phyloP scores from a whole-genome alignment of 371 early-diverging fungal genomes.

The Actinomucor elegans region DNA sequence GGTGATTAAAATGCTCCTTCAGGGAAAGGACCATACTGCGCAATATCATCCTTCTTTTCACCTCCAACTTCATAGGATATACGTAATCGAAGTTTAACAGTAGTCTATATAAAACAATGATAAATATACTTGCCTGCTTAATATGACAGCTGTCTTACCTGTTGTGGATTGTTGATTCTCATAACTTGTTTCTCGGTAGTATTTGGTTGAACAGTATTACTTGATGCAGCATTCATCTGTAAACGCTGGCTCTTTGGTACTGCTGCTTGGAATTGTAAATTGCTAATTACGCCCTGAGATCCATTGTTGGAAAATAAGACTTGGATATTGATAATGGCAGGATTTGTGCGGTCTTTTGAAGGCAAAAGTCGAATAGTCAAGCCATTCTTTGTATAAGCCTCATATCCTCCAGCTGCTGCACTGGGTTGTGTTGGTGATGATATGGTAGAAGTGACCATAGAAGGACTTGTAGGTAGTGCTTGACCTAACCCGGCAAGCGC shows the following conservation, averaged over 20 bases:
- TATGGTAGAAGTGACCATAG: background rate
- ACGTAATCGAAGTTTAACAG: conserved; percentile 76
- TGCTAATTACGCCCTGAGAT: conserved; percentile 48
- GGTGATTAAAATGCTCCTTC: conserved; percentile 51
- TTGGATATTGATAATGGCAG: conserved; percentile 63
- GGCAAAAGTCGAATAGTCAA: conserved; percentile 71
- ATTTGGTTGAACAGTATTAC: conserved; percentile 59
- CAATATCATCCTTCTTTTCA: conserved; percentile 71
- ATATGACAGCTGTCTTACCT: conserved; percentile 41
- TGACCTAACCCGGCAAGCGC: conserved; percentile 32
- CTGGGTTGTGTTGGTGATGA: background rate
- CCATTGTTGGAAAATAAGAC: conserved; percentile 72
- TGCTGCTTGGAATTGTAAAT: conserved; percentile 87
- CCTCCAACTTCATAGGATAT: conserved; percentile 61
- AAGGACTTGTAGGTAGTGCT: conserved; percentile 1
- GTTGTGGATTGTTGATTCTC: conserved; percentile 84
- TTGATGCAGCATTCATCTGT: conserved; percentile 80
- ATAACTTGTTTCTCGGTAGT: conserved; percentile 73
- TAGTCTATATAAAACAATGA: conserved; percentile 42
- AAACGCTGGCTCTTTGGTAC: conserved; percentile 89
- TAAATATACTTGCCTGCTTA: background rate
- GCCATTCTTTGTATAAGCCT: conserved; percentile 79
- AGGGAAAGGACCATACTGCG: conserved; percentile 79
- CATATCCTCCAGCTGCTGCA: conserved; percentile 36
- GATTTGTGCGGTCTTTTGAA: conserved; percentile 56